Conservation (phyloP, 805 yeast species). For the Sugiyamaella boreocaroliniensis region DNA sequence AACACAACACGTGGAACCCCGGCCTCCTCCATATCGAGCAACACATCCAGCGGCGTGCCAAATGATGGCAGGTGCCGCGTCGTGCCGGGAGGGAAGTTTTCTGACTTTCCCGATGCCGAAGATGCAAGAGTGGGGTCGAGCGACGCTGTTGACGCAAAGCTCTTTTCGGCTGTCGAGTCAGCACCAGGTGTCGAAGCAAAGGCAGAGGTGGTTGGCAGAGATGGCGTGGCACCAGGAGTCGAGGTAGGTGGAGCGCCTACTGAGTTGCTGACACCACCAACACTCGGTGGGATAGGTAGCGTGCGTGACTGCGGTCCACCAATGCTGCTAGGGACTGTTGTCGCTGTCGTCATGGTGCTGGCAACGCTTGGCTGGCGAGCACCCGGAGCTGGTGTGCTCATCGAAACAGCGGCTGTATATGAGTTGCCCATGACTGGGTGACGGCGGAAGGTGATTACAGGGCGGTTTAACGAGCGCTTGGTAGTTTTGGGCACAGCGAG, state of each 20-base stretch:
- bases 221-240: background rate
- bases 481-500: constrained; percentile 30
- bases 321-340: too few species aligned
- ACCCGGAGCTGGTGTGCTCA: constrained; percentile 9
- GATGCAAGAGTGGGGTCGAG: background rate
- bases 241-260: background rate
- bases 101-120: background rate
- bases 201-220: background rate
- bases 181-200: background rate
- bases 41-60: constrained; percentile 74
- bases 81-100: constrained; percentile 33
- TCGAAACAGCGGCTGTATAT: constrained; percentile 14
- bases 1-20: constrained; percentile 87
- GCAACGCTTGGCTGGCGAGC: constrained; percentile 1
- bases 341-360: background rate
- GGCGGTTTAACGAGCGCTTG: constrained; percentile 27
- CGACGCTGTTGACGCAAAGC: background rate
- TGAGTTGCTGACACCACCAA: background rate
- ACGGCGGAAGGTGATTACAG: constrained; percentile 28
- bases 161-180: background rate
- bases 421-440: constrained; percentile 27
- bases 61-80: constrained; percentile 46
- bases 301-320: too few species aligned
- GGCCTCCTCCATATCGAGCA: constrained; percentile 77
- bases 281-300: too few species aligned